These are phyloP conservation scores for Penicillium paneum DNA, from an alignment of 2,329 filamentous ascomycete genomes.

Conservation along the genomic window DNA sequence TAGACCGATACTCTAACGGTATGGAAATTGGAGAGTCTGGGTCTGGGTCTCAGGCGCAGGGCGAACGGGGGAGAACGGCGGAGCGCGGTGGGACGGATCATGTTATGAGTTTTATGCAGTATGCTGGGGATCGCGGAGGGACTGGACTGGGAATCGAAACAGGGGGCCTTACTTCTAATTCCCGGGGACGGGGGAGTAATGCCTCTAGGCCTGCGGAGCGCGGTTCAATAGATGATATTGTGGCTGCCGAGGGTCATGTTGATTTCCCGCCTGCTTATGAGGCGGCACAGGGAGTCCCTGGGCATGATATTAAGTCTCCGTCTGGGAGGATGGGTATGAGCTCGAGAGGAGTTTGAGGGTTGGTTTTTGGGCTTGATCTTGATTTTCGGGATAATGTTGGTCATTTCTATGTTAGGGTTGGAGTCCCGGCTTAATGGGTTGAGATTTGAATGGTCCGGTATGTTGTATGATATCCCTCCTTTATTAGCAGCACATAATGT, in stretches of 20 bases:
- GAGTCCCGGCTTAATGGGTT: background rate
- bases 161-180: background rate
- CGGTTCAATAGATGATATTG: background rate
- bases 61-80: background rate
- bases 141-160: background rate
- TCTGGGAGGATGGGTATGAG: conserved; percentile 8
- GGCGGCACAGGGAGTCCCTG: background rate
- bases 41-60: background rate
- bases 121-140: background rate
- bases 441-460: background rate
- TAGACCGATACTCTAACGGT: conserved; percentile 17
- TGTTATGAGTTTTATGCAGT: conserved; percentile 33
- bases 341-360: background rate
- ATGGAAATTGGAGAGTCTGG: background rate
- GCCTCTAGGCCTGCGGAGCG: background rate
- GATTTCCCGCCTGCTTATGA: conserved; percentile 18
- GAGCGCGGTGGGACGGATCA: conserved; percentile 11
- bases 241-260: background rate
- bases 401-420: background rate
- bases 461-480: conserved; percentile 1
- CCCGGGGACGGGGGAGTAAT: background rate
- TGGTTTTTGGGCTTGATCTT: background rate
- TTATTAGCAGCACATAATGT: background rate
- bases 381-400: background rate
- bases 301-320: conserved; percentile 13